Base-by-base conservation (phyloP, 2,329 filamentous ascomycete genomes). In the Rachicladosporium sp. region DNA sequence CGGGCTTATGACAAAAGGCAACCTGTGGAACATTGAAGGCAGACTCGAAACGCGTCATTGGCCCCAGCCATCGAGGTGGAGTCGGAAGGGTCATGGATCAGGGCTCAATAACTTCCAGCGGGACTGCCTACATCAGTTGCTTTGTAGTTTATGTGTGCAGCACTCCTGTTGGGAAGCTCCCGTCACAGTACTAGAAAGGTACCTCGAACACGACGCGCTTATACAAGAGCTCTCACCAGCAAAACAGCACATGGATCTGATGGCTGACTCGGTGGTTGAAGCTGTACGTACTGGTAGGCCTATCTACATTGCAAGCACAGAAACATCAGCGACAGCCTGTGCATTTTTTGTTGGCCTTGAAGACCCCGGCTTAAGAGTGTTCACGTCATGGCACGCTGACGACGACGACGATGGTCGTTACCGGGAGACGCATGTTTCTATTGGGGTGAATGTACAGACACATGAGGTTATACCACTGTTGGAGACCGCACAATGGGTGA, bases 211-310 rank as follows among this genome's bases (percentile, higher is more conserved):
- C 13, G 36, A 39, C 29, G 10, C 21, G 21, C 7, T 31, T 29
- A 10, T 6, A 10, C 10, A 19, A 11, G 6, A 29, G 1, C 29
- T 31, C 2, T 19, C 10, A 13, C 31, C 36, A 2, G 12, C 21
- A 10, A 40, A 38, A 15, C 2, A 30, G 4, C 35, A 43, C 33
- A 43, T 39, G 37, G 33, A 43, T n/a, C 29, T 35, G 37, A 43
- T 43, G 41, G 41, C 41, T 21, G 13, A 30, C 9, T 23, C 12
- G 21, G 29, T 43, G 2, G 37, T 37, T 6, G 10, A 40, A 13
- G 41, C 37, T 5, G 36, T 43, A 10, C n/a, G 12, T 10, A 21
- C 10, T 12, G 33, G 23, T 10, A 19, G 29, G 11, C 27, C 10
- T 10, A 15, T 43, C 6, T 31, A 35, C 29, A 8, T 43, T 10